phyloP scores from a whole-genome alignment of 176 grass and related monocot genomes.

The Aegilops sharonensis region DNA sequence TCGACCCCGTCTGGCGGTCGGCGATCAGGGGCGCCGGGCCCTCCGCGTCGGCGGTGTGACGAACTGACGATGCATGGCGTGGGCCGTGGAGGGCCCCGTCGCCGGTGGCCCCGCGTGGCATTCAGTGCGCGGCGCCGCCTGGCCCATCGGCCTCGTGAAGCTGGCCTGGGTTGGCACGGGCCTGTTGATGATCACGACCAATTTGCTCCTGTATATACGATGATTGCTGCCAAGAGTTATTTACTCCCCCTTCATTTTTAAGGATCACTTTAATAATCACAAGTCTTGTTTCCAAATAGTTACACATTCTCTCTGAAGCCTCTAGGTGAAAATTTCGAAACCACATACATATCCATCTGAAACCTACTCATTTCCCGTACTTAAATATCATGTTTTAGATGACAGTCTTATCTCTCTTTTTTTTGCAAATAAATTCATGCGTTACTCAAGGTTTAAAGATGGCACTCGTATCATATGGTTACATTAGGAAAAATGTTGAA shows the following conservation, averaged over 20 bases:
- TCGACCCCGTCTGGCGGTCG: conserved; percentile 61
- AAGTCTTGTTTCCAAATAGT: background rate
- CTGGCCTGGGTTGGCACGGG: background rate
- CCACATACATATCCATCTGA: background rate
- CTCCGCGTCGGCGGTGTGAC: conserved; percentile 20
- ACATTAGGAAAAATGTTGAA: background rate
- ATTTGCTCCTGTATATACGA: background rate
- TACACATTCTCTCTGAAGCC: background rate
- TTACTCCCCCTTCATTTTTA: background rate
- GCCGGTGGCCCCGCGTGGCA: conserved; percentile 9
- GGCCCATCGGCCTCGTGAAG: conserved; percentile 5
- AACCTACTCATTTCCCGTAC: background rate
- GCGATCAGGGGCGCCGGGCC: conserved; percentile 30
- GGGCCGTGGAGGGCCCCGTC: background rate
- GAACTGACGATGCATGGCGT: background rate
- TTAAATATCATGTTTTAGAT: background rate
- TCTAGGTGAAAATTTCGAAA: background rate
- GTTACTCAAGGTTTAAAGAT: background rate
- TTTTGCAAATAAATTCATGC: too few species aligned
- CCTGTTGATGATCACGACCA: background rate
- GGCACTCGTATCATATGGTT: background rate
- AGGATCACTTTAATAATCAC: background rate
- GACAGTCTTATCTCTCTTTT: background rate
- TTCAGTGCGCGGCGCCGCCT: background rate
- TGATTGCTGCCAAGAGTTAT: background rate